Conservation (phyloP, 1,284 basidiomycete genomes). For the Volvariella surrecta region DNA sequence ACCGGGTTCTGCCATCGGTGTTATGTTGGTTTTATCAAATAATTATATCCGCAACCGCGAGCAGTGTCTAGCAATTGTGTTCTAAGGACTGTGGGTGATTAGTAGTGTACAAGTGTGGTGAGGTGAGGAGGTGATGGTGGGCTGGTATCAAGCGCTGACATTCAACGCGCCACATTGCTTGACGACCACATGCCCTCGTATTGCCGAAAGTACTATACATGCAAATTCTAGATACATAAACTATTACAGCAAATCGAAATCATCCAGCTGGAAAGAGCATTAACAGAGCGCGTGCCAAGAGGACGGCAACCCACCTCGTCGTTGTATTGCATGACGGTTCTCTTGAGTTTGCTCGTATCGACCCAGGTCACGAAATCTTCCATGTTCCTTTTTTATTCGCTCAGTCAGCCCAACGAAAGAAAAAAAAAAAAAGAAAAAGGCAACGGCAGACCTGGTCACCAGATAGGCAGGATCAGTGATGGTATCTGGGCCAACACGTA, state of each 20-base stretch:
- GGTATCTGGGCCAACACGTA: constrained; percentile 93
- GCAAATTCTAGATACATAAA: background rate
- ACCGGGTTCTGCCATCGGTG: constrained; percentile 40
- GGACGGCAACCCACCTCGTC: constrained; percentile 62
- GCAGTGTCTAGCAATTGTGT: too few species aligned
- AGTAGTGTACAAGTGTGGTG: too few species aligned
- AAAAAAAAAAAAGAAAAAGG: background rate
- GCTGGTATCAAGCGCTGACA: too few species aligned
- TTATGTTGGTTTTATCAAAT: constrained; percentile 3
- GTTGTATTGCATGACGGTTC: constrained; percentile 94
- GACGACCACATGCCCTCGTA: too few species aligned
- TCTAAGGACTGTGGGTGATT: too few species aligned
- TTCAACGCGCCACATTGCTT: background rate
- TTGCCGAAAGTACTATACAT: too few species aligned
- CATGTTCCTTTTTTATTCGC: constrained; percentile 61
- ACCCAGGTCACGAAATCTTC: constrained; percentile 99
- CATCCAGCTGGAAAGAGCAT: constrained; percentile 61
- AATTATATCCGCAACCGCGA: too few species aligned
- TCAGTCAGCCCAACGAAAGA: background rate
- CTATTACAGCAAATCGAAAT: constrained; percentile 75
- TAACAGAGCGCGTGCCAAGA: background rate
- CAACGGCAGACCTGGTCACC: constrained; percentile 65
- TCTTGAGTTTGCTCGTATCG: constrained; percentile 94
- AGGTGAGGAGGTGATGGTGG: too few species aligned
- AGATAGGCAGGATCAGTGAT: constrained; percentile 96